Percentiles rank a stretch among this genome's conserved stretches.
These are phyloP conservation scores for Podospora conica DNA, from an alignment of 495 filamentous ascomycete genomes.

Conservation along the genomic window DNA sequence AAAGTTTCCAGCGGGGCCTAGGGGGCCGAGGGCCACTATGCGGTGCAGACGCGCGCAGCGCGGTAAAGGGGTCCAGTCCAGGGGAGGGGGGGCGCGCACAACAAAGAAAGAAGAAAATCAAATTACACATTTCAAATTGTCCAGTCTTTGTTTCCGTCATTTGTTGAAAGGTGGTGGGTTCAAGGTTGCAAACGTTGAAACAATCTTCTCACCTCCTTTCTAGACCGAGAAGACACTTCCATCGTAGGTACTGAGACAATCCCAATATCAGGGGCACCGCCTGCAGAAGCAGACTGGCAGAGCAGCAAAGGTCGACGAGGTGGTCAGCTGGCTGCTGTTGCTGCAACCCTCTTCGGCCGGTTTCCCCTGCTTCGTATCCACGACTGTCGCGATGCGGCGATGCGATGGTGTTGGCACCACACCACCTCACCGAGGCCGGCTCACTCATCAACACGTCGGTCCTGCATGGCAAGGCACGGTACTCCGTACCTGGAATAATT, in stretches of 20 bases:
- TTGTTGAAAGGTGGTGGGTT: conserved; percentile 14
- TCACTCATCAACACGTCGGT: background rate
- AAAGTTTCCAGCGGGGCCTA: conserved; percentile 4
- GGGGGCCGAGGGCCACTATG: conserved; percentile 11
- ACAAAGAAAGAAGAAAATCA: conserved; percentile 1
- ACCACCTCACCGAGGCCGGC: background rate
- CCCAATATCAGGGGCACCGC: conserved; percentile 9
- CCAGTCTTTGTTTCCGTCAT: conserved; percentile 10
- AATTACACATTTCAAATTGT: background rate
- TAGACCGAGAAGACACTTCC: background rate
- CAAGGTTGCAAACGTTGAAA: conserved; percentile 2
- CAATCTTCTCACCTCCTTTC: conserved; percentile 1
- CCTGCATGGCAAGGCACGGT: background rate
- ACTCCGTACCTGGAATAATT: background rate
- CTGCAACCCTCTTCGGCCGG: conserved; percentile 9
- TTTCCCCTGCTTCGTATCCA: conserved; percentile 3
- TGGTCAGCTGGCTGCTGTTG: conserved; percentile 19
- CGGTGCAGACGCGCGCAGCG: background rate
- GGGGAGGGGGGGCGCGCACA: background rate
- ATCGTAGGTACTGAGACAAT: conserved; percentile 9
- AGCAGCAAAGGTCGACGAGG: conserved; percentile 8
- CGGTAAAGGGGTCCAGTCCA: background rate
- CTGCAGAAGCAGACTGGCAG: conserved; percentile 6
- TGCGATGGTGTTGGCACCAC: background rate
- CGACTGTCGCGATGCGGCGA: background rate